phyloP scores from a whole-genome alignment of 108 stramenopile species.

The Pseudonitzschia pungens region DNA sequence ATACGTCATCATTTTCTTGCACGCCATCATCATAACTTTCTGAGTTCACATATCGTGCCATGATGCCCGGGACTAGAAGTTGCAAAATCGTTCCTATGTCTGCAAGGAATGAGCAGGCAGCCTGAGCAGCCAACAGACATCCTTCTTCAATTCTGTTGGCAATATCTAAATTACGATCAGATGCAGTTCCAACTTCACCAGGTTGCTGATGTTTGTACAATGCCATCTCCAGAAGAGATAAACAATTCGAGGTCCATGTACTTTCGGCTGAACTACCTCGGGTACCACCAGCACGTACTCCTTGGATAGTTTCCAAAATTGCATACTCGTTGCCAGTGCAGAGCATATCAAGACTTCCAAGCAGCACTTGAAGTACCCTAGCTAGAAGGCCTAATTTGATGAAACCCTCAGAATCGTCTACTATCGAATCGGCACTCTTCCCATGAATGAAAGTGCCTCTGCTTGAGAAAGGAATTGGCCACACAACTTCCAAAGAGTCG shows the following conservation, averaged over 20 bases:
- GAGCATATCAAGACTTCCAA: constrained; percentile 42
- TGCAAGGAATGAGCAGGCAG: constrained; percentile 57
- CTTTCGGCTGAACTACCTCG: constrained; percentile 8
- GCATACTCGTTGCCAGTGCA: constrained; percentile 21
- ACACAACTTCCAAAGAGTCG: constrained; percentile 45
- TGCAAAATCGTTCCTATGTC: constrained; percentile 63
- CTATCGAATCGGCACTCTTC: constrained; percentile 45
- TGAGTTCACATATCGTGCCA: constrained; percentile 24
- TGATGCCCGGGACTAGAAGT: constrained; percentile 54
- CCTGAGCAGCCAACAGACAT: constrained; percentile 48
- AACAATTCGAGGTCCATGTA: constrained; percentile 25
- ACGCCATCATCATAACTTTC: background rate
- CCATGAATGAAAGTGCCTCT: constrained; percentile 36
- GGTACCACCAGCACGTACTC: background rate
- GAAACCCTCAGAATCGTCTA: constrained; percentile 69
- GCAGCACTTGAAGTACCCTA: constrained; percentile 67
- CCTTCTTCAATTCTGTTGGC: constrained; percentile 42
- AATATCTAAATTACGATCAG: constrained; percentile 26
- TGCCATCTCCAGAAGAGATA: constrained; percentile 33
- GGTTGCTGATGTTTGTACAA: constrained; percentile 12
- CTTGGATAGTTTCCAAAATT: constrained; percentile 22
- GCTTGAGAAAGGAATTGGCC: constrained; percentile 51
- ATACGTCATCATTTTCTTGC: constrained; percentile 14
- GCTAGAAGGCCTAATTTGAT: constrained; percentile 75
- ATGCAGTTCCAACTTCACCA: constrained; percentile 10